Evolutionary conservation across 257 asterid genomes (phyloP).

Genomic region (Lycium barbarum): DNA sequence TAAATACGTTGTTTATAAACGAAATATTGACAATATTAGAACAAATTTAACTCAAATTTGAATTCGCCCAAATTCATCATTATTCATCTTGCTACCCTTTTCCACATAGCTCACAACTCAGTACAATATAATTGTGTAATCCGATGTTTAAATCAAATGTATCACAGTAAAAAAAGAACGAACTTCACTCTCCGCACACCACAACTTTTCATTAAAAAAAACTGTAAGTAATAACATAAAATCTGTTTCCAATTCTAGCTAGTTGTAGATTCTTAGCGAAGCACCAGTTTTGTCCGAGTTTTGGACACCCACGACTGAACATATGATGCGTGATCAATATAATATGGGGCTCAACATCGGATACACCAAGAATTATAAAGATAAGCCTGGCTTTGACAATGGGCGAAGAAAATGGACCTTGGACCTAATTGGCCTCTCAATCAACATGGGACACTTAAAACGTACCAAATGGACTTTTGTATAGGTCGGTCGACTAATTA

Average conservation of each 20-base stretch:
- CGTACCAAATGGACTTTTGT: neutral
- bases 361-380: neutral
- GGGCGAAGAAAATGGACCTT: neutral
- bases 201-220: too few species aligned
- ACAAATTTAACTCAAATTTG: neutral
- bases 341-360: neutral
- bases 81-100: neutral
- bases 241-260: neutral
- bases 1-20: neutral
- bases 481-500: neutral
- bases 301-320: neutral
- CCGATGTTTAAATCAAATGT: neutral
- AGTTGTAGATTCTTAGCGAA: neutral
- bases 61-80: neutral
- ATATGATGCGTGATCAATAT: neutral
- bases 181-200: neutral
- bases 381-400: neutral
- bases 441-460: neutral
- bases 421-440: neutral
- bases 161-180: neutral
- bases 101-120: neutral
- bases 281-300: neutral
- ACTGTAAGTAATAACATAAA: neutral
- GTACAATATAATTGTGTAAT: neutral
- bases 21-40: neutral